phyloP scores from a whole-genome alignment of 2,329 filamentous ascomycete genomes.

The Penicillium rolfsii region DNA sequence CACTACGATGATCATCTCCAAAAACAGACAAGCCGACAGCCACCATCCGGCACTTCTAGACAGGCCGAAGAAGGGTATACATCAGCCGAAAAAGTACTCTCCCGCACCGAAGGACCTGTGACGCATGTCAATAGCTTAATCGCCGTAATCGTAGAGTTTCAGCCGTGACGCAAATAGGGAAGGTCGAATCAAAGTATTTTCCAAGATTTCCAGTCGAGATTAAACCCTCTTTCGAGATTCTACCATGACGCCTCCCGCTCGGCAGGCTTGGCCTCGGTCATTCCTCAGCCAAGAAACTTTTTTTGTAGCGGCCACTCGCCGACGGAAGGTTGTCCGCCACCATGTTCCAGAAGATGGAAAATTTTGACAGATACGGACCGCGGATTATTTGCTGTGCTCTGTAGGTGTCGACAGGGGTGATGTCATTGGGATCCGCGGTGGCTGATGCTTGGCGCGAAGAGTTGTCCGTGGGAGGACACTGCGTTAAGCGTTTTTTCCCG shows the following conservation, averaged over 20 bases:
- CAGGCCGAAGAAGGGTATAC: not conserved
- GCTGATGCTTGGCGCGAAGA: constrained; percentile 1
- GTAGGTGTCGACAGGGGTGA: not conserved
- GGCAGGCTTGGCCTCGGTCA: constrained; percentile 6
- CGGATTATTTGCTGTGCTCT: not conserved
- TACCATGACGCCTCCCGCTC: not conserved
- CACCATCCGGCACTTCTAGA: not conserved
- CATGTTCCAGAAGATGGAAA: not conserved
- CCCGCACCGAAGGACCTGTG: not conserved
- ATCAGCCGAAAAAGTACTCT: not conserved
- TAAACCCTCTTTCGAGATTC: not conserved
- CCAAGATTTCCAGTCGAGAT: too few relatives aligned
- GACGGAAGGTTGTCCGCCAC: not conserved
- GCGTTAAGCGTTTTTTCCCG: not conserved
- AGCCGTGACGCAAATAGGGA: not conserved
- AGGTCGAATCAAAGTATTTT: not conserved
- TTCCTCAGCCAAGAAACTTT: constrained; percentile 1
- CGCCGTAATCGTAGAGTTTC: not conserved
- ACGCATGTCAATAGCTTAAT: not conserved
- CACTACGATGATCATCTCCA: not conserved
- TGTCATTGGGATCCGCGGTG: not conserved
- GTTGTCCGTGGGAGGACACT: not conserved
- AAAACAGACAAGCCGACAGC: not conserved
- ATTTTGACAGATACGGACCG: not conserved
- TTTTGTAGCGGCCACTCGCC: not conserved